Percentiles rank a stretch among this genome's conserved stretches.
These are phyloP conservation scores for Angophora floribunda DNA, from an alignment of 345 rosid genomes.

Conservation along the genomic window DNA sequence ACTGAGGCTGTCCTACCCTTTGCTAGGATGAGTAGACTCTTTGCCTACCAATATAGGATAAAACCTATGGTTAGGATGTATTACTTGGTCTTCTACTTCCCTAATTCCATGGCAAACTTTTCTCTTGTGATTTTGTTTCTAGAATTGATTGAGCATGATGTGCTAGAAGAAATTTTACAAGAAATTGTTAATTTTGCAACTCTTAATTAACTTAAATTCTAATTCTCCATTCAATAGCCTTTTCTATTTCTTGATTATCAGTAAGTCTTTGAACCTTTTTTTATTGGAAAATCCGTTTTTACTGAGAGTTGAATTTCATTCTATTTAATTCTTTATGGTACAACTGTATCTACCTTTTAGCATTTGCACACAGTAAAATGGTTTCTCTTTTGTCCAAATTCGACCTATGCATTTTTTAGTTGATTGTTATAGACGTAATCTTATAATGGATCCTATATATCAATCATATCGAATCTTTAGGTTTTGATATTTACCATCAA, in stretches of 20 bases:
- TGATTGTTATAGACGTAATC: accelerated
- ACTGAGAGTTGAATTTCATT: not conserved
- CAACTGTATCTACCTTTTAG: accelerated
- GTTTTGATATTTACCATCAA: too few species aligned
- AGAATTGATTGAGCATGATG: not conserved
- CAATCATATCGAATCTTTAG: not conserved
- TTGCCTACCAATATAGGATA: not conserved
- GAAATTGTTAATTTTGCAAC: not conserved
- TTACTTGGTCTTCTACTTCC: not conserved
- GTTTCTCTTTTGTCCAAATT: not conserved
- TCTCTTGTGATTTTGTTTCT: not conserved
- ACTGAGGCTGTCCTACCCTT: not conserved
- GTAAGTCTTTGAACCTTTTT: not conserved
- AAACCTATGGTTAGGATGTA: not conserved
- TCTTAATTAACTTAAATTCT: not conserved
- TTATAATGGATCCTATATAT: not conserved
- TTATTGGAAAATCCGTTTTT: not conserved
- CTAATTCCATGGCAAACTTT: not conserved
- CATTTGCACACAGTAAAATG: accelerated
- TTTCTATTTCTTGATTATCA: not conserved
- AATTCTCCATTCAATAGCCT: not conserved
- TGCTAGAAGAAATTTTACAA: not conserved
- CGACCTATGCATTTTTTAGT: too few species aligned
- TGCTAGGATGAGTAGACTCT: not conserved
- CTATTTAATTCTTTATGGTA: not conserved